Conservation (phyloP, 805 yeast genomes). For the Starmerella stigmatis region DNA sequence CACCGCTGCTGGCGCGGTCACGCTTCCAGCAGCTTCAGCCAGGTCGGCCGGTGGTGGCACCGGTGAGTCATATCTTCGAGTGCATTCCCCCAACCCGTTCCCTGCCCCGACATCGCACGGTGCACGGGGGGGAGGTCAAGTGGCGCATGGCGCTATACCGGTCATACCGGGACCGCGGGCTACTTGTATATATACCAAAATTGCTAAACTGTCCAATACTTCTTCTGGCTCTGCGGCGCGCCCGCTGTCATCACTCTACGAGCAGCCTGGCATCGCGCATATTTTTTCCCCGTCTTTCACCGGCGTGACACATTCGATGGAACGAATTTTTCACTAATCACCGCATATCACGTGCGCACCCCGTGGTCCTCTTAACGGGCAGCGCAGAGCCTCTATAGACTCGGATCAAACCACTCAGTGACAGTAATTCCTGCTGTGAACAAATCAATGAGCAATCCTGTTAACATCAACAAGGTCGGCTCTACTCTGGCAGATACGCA, state of each 20-base stretch:
- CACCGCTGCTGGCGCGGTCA: background rate
- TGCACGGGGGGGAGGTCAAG: background rate
- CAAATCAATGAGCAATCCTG: conserved; percentile 28
- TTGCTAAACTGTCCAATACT: no score
- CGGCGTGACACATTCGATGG: background rate
- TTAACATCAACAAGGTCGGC: conserved; percentile 24
- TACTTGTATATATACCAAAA: no score
- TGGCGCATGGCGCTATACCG: no score
- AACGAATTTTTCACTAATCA: background rate
- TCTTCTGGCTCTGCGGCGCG: no score
- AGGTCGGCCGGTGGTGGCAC: background rate
- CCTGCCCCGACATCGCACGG: background rate
- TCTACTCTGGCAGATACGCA: conserved; percentile 8
- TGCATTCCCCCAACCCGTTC: conserved; percentile 1
- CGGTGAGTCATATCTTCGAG: conserved; percentile 1
- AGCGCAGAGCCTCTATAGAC: background rate
- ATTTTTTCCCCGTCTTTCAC: no score
- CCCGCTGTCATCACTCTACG: no score
- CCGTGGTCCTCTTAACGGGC: conserved; percentile 2
- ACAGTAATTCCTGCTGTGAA: no score
- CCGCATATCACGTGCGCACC: background rate
- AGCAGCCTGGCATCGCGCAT: no score
- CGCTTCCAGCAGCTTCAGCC: background rate
- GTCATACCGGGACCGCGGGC: no score
- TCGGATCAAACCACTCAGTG: no score